These are phyloP conservation scores for Cladosporium sp. DNA, from an alignment of 2,329 filamentous ascomycete species.

Conservation along the genomic window DNA sequence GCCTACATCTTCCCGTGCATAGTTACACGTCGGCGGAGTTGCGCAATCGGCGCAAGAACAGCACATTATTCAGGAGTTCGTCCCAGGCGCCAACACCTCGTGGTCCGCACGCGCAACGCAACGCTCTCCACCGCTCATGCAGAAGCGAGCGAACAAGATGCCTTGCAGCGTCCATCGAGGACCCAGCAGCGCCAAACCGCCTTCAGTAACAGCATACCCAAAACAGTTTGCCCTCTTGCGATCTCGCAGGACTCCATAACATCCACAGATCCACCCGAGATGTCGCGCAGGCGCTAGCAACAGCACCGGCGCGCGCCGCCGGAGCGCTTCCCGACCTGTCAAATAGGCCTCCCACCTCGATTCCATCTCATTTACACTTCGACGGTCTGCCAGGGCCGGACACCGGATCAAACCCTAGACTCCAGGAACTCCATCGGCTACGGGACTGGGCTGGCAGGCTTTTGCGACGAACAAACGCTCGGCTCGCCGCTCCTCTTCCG, in stretches of 20 bases:
- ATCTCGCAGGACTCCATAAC: too few relatives aligned
- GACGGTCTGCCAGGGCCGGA: conserved; percentile 1
- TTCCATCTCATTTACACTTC: background rate
- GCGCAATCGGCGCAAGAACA: too few relatives aligned
- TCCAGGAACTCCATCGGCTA: background rate
- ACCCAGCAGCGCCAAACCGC: conserved; percentile 1
- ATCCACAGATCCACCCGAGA: background rate
- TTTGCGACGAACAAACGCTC: too few relatives aligned
- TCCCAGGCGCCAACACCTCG: background rate
- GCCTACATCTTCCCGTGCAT: too few relatives aligned
- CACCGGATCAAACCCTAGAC: background rate
- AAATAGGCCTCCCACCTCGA: too few relatives aligned
- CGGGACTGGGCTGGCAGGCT: background rate
- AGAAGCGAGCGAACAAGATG: background rate
- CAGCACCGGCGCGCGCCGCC: conserved; percentile 3
- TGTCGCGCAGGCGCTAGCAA: conserved; percentile 2
- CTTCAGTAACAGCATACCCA: background rate
- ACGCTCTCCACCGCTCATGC: background rate
- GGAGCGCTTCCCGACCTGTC: conserved; percentile 1
- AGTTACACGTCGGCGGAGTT: too few relatives aligned
- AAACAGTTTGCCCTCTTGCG: background rate
- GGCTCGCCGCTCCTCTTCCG: conserved; percentile 1
- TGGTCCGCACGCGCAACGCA: background rate
- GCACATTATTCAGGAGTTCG: too few relatives aligned
- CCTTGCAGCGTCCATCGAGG: background rate